Percentiles rank a stretch among this genome's conserved stretches.
These are phyloP conservation scores for Colletotrichum magnum DNA, from an alignment of 2,329 filamentous ascomycete species.

Conservation along the genomic window DNA sequence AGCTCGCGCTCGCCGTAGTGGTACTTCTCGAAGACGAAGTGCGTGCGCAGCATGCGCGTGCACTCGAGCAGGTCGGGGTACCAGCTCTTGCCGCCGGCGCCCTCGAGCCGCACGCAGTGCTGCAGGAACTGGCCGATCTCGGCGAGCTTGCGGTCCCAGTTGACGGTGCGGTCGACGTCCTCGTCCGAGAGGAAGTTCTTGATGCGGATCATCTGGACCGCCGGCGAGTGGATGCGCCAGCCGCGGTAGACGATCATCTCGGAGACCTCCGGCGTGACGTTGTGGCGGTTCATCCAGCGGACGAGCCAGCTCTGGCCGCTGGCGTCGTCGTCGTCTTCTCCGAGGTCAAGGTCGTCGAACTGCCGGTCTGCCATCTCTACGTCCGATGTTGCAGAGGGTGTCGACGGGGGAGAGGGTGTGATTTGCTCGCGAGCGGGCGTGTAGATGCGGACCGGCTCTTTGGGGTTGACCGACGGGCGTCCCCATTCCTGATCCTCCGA, in stretches of 20 bases:
- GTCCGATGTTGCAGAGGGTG: background rate
- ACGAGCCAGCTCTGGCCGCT: conserved; percentile 32
- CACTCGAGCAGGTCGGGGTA: conserved; percentile 48
- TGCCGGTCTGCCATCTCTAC: conserved; percentile 24
- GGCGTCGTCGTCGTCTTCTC: background rate
- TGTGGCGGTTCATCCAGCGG: conserved; percentile 36
- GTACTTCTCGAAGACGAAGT: conserved; percentile 52
- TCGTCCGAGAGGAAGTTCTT: conserved; percentile 64
- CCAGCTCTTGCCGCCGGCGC: conserved; percentile 47
- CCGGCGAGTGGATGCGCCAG: conserved; percentile 52
- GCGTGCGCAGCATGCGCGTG: conserved; percentile 51
- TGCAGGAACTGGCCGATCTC: conserved; percentile 57
- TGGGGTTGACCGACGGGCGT: background rate
- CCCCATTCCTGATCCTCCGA: background rate
- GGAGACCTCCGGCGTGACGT: conserved; percentile 23
- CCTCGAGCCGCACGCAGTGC: conserved; percentile 47
- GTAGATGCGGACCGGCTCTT: conserved; percentile 7
- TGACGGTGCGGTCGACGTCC: conserved; percentile 57
- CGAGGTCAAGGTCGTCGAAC: background rate
- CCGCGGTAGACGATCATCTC: conserved; percentile 48
- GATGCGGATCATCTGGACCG: conserved; percentile 49
- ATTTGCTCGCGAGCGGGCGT: conserved; percentile 12
- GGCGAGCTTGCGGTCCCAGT: conserved; percentile 55
- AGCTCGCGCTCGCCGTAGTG: conserved; percentile 50
- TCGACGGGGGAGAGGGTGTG: background rate